A percentile compares a stretch with the other conserved stretches of the same genome.
phyloP scores from a whole-genome alignment of 2,329 filamentous ascomycete genomes.

The Monilinia polystroma region DNA sequence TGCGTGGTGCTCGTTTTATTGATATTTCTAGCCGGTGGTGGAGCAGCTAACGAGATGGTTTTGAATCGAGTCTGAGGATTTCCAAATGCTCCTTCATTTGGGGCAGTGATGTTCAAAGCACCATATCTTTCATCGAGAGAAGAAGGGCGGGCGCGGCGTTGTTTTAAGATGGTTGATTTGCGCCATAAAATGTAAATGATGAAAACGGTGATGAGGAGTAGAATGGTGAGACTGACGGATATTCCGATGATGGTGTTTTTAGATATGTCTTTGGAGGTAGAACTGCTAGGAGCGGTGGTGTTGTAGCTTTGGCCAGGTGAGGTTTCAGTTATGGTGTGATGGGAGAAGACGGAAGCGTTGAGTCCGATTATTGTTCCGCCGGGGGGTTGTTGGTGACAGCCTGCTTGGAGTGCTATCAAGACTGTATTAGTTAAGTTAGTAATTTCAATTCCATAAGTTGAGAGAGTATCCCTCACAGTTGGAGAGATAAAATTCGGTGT shows the following conservation, averaged over 20 bases:
- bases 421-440: slow-evolving; percentile 13
- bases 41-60: slow-evolving; percentile 13
- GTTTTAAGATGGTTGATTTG: neutral
- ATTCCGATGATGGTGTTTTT: slow-evolving; percentile 35
- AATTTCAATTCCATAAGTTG: neutral
- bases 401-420: slow-evolving; percentile 26
- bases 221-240: slow-evolving; percentile 27
- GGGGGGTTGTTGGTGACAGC: slow-evolving; percentile 34
- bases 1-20: neutral
- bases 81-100: slow-evolving; percentile 13
- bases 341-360: slow-evolving; percentile 34
- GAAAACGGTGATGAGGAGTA: slow-evolving; percentile 25
- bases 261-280: slow-evolving; percentile 26
- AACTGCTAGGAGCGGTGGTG: slow-evolving; percentile 12
- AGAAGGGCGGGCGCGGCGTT: neutral
- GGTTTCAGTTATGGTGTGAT: slow-evolving; percentile 31
- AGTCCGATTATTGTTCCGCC: slow-evolving; percentile 32
- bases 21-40: neutral
- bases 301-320: slow-evolving; percentile 27
- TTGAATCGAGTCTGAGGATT: neutral
- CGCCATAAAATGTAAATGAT: slow-evolving; percentile 9
- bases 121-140: slow-evolving; percentile 15
- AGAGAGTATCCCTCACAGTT: slow-evolving; percentile 28
- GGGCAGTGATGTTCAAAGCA: slow-evolving; percentile 20
- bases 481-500: slow-evolving; percentile 27